Evolutionary conservation across 257 asterid species (phyloP).

Genomic region (Solanum ossicruentum): DNA sequence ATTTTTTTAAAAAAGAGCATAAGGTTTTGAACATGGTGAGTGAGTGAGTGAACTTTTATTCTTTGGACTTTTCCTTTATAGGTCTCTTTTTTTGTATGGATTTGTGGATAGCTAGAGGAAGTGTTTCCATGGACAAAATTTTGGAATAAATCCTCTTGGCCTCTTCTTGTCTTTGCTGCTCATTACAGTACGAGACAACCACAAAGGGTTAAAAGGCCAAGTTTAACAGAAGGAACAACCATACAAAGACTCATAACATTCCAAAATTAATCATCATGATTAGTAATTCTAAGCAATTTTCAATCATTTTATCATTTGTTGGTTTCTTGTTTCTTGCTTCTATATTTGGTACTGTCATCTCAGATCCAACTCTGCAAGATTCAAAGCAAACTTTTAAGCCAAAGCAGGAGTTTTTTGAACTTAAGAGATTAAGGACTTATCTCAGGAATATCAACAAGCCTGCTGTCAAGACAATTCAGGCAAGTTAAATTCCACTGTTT

Average conservation of each 20-base stretch:
- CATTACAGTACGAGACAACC: slow-evolving; percentile 17
- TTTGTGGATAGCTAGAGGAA: slow-evolving; percentile 16
- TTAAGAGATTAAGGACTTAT: not conserved
- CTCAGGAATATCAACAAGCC: slow-evolving; percentile 50
- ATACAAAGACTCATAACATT: slow-evolving; percentile 11
- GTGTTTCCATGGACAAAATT: slow-evolving; percentile 47
- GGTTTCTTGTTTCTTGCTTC: slow-evolving; percentile 22
- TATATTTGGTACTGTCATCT: not conserved
- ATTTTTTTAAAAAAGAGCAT: not conserved
- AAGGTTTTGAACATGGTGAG: slow-evolving; percentile 30
- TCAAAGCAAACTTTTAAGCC: not conserved
- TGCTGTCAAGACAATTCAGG: slow-evolving; percentile 67
- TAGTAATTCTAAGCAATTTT: not conserved
- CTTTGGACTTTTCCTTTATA: slow-evolving; percentile 5
- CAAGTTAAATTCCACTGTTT: not conserved
- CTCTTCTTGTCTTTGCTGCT: slow-evolving; percentile 2
- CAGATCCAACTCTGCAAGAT: not conserved
- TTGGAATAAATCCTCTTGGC: slow-evolving; percentile 29
- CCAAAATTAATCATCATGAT: not conserved
- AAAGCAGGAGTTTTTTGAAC: not conserved
- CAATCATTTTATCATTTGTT: slow-evolving; percentile 48
- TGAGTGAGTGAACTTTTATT: slow-evolving; percentile 27
- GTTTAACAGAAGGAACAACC: slow-evolving; percentile 16
- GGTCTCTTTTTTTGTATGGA: not conserved
- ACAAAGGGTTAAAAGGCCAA: slow-evolving; percentile 9